Evolutionary conservation across 1,139 yeast species (phyloP), one percentile per base, ranked within the genome.

Genomic region (Pneumocystis jirovecii): DNA sequence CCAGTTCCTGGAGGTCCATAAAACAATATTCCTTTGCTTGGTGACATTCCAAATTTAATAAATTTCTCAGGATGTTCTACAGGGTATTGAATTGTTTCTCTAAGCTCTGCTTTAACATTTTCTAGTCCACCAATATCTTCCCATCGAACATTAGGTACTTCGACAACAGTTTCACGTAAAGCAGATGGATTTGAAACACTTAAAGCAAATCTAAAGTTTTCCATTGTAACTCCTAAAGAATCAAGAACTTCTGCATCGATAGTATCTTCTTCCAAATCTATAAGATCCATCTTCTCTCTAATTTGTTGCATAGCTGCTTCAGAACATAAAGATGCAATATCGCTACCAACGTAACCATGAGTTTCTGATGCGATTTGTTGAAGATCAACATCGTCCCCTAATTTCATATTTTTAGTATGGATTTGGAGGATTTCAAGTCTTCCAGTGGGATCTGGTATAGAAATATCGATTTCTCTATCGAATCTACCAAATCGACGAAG

Each of bases 1-100:
- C 98, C 98, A 70, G 97, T 91, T 86, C 98, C 98, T 68, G 98
- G 98, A 66, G 98, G 98, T 72, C 99, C 99, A 77, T 88, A 93
- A 82, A 95, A 93, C 76, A 95, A 82, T 71, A 93, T 97, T 80
- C 99, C 99, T 80, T 91, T 91, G 65, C 97, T 85, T 66, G 98
- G 98, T 25, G 97, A 86, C 77, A 93, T 83, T 70, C 98, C 98
- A 75, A 93, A 91, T 80, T 93, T 93, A 78, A 95, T 89, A 80
- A 90, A 93, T 82, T 91, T 96, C 74, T 93, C 98, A 76, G 99
- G 97, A 77, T 93, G 97, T 76, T 91, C 82, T 65, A 93, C 98
- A 50, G 99, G 99, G 76, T 93, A 93, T 79, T 93, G 97, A 69
- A 93, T 98, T 67, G 98, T 93, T 82, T 93, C 98, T 80, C 90